Evolutionary conservation across 768 basidiomycete genomes (phyloP).

Genomic region (Mycena epipterygia): DNA sequence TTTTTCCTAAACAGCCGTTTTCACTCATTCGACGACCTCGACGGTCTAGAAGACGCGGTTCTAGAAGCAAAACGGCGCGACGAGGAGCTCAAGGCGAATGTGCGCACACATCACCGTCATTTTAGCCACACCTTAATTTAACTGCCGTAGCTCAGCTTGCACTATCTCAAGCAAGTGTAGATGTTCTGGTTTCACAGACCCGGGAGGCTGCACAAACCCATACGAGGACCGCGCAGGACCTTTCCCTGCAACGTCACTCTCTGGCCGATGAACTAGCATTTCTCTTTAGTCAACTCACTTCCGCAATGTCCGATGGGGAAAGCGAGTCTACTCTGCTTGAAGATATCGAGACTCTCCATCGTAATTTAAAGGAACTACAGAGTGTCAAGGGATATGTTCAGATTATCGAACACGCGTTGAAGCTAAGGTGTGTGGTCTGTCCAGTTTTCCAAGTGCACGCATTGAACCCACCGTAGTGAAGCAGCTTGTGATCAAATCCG

Average conservation of each 20-base stretch:
- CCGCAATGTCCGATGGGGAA: conserved; percentile 63
- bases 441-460: neutral
- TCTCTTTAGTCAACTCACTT: conserved; percentile 75
- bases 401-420: conserved; percentile 77
- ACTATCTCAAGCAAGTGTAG: conserved; percentile 63
- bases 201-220: conserved; percentile 61
- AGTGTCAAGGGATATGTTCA: conserved; percentile 83
- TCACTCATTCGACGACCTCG: conserved; percentile 64
- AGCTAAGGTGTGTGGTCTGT: conserved; percentile 70
- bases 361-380: conserved; percentile 81
- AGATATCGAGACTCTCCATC: conserved; percentile 85
- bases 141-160: conserved; percentile 69
- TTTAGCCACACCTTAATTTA: conserved; percentile 46
- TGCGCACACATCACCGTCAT: conserved; percentile 50
- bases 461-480: conserved; percentile 60
- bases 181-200: conserved; percentile 62
- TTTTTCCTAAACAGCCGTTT: conserved; percentile 62
- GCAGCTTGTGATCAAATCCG: conserved; percentile 67
- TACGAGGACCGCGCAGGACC: conserved; percentile 75
- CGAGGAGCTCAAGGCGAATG: conserved; percentile 58
- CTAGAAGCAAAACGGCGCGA: conserved; percentile 55
- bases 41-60: conserved; percentile 60
- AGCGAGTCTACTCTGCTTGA: conserved; percentile 79
- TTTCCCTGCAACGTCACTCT: conserved; percentile 82
- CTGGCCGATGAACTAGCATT: conserved; percentile 83